Base-by-base conservation (phyloP, 805 yeast species). In the Schizosaccharomyces cryophilus region DNA sequence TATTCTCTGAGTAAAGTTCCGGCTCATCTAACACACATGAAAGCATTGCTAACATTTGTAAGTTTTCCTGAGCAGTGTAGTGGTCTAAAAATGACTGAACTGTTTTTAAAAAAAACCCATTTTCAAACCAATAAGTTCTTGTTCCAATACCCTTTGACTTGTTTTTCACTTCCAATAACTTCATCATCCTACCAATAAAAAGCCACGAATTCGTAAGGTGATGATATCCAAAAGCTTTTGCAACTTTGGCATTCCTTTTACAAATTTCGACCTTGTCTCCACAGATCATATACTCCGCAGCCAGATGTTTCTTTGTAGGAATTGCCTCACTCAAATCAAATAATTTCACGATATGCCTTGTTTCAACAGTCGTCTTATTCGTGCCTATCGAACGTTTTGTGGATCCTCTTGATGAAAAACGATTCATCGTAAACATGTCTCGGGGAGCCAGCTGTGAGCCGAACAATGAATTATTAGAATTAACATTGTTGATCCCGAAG, bases 21-120 rank as follows among this genome's bases (percentile, higher is more conserved):
- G 64, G 62, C 66, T 75, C 85, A 66, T 73, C 75, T 62, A 85
- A 71, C 4, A 87, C 75, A 70, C 95, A 86, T 3, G 90, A 79
- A 65, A 88, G 70, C 87, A 86, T 85, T 0, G 95, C 95, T 29
- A 89, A 73, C 95, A 90, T 87, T 69, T 90, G 96, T 31, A 87
- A 71, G 66, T 90, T 84, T 1, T 82, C 80, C 54, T 74, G 67
- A 42, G 66, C 71, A 66, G 83, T 93, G 67, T 82, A 87, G 66
- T 83, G 82, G 0, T 69, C 67, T 67, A 89, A 66, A 48, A 87
- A 73, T 63, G 80, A 79, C 30, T 75, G 75, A 0, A 87, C 75
- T 26, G 87, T 72, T 85, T 87, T 80, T 48, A 81, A 76, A 0
- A 95, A 95, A 68, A 83, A 78, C 0, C 88, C 89, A 68, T 86